Base-by-base conservation (phyloP, 371 early-diverging fungal genomes). In the Aphelidium insulamus region DNA sequence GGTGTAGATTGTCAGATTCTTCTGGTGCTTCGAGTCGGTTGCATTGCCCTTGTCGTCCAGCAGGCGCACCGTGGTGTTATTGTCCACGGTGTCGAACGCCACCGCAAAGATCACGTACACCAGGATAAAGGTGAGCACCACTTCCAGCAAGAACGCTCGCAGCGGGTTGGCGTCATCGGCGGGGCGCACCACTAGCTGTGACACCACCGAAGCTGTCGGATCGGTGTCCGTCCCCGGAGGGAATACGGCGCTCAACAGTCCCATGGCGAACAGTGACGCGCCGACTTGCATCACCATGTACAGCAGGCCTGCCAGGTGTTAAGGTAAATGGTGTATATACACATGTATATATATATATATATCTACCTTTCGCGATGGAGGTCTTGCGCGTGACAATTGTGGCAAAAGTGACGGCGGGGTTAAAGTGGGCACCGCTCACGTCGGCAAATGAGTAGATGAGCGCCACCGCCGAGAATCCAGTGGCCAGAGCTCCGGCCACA, bases 401-500 rank as follows among this genome's bases (percentile, higher is more conserved):
- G 9, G 66, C 63, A 47, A 74, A 59, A 2, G 77, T 77, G 19
- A 77, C 74, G 26, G 77, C 77, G 3, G 72, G 72, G 46, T 59
- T 59, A 43, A 62, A 62, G 30, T 59, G 59, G 12, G 59, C 55
- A 34, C 72, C 59, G 5, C 67, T 62, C 4, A 75, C 67, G 48
- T 74, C 75, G 25, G 63, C 64, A 45, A 77, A 76, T 3, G 71
- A 60, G 47, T 74, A 77, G 32, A 77, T 74, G 11, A 74, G 39
- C 0, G 72, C 73, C 19, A 72, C 54, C 11, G 56, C 40, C 8
- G 39, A 30, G 23, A 77, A 62, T 1, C 57, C 69, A 10, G 72
- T 61, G 4, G 64, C 48, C 11, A 74, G 37, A 21, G 55, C 59
- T 25, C 55, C 53, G 5, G 66, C 50, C 5, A 66, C 59, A 8